Conservation (phyloP, 192 early-diverging fungal genomes). For the Coemansia biformis region DNA sequence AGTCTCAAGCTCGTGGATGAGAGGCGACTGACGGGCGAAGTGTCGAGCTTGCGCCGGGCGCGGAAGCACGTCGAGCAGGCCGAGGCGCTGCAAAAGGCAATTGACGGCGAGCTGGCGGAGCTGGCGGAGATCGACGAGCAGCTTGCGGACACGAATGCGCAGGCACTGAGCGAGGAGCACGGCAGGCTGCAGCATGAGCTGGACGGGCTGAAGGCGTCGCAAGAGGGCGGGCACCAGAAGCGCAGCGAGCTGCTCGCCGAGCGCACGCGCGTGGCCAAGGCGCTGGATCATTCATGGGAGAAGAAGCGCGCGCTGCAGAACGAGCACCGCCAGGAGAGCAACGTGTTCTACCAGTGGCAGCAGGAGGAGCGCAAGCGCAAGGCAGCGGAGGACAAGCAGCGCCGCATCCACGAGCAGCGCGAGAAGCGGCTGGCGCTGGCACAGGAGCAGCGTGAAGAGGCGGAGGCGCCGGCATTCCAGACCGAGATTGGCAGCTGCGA, state of each 20-base stretch:
- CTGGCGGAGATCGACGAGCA: conserved; percentile 55
- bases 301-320: conserved; percentile 62
- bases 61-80: conserved; percentile 72
- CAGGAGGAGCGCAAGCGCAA: conserved; percentile 61
- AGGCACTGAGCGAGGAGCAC: conserved; percentile 62
- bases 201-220: conserved; percentile 57
- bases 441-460: conserved; percentile 75
- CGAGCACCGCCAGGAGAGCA: conserved; percentile 65
- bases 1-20: conserved; percentile 77
- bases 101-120: conserved; percentile 65
- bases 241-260: conserved; percentile 66
- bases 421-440: conserved; percentile 65
- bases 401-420: conserved; percentile 60
- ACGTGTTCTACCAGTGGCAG: conserved; percentile 69
- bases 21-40: conserved; percentile 55
- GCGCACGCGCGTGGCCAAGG: conserved; percentile 63
- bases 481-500: conserved; percentile 82
- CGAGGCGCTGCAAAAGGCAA: conserved; percentile 67
- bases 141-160: conserved; percentile 55
- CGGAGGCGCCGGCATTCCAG: conserved; percentile 80
- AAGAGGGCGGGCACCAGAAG: conserved; percentile 58
- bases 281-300: conserved; percentile 66
- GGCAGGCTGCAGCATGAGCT: conserved; percentile 68
- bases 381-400: conserved; percentile 60
- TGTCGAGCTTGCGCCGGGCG: conserved; percentile 23